Percentiles rank a stretch among this genome's conserved stretches.
Evolutionary conservation across 768 basidiomycete genomes (phyloP).

Genomic region (Agaricus subrufescens): DNA sequence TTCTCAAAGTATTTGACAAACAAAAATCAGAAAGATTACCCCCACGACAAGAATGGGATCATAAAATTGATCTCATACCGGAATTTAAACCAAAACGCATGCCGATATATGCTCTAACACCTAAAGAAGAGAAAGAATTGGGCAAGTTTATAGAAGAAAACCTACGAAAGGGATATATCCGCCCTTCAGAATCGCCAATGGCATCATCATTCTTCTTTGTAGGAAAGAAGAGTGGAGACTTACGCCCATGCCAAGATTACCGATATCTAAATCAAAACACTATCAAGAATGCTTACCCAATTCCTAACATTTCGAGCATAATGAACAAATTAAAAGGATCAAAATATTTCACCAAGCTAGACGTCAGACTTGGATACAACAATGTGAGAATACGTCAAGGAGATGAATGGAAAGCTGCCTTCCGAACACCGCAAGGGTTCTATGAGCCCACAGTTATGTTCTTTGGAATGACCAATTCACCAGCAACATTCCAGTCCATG

Average conservation of each 20-base stretch:
- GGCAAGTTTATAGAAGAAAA: conserved; percentile 1
- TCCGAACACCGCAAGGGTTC: conserved; percentile 6
- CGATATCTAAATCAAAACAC: conserved; percentile 28
- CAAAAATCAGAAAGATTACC: neutral
- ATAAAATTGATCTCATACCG: neutral
- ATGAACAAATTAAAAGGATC: conserved; percentile 13
- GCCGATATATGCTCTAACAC: neutral
- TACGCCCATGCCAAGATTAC: conserved; percentile 25
- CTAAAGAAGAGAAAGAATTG: conserved; percentile 19
- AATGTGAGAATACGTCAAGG: conserved; percentile 1
- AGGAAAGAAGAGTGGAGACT: conserved; percentile 18
- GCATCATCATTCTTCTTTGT: conserved; percentile 18
- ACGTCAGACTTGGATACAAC: conserved; percentile 3
- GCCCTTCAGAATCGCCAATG: conserved; percentile 4
- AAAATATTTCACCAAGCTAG: conserved; percentile 7
- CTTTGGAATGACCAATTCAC: conserved; percentile 13
- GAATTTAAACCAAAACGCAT: neutral
- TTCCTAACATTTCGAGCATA: conserved; percentile 29
- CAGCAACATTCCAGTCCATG: conserved; percentile 15
- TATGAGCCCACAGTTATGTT: conserved; percentile 18
- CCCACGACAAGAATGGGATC: neutral
- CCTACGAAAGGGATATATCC: conserved; percentile 1
- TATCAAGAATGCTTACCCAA: conserved; percentile 25
- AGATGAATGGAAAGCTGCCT: conserved; percentile 9
- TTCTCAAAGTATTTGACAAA: neutral